Base-by-base conservation (phyloP, 345 rosid species). In the Toxicodendron radicans region DNA sequence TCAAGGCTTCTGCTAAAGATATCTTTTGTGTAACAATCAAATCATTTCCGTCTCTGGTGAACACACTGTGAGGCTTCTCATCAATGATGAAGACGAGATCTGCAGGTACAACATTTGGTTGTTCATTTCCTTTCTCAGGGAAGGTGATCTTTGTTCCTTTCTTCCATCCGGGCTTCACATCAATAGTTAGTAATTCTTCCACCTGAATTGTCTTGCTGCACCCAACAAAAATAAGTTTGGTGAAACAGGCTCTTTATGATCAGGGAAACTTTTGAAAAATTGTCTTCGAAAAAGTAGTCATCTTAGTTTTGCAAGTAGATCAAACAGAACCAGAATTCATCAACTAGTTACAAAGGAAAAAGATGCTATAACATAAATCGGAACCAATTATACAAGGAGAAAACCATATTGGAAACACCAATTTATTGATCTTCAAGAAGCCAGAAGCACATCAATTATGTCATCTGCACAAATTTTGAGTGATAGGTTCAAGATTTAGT, bases 41-140 rank as follows among this genome's bases (percentile, higher is more conserved):
- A 78, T 89, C 89, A 72, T 87, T 85, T 7, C 93, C 89, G 7
- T 89, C 91, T 41, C 93, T 84, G 41, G 79, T 78, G 79, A 82
- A 89, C 41, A 87, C 81, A 0, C 83, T 59, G 76, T 89, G 89
- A 2, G 89, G 89, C 81, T 89, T 89, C 79, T 87, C 93, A 12
- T 87, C 89, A 32, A 89, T 85, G 14, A 87, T 80, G 59, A 85
- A 85, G 49, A 87, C 79, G 49, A 84, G 79, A 84, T 89, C 89
- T 0, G 90, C 84, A 32, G 88, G 85, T 64, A 70, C 17, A 20
- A 80, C 76, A 30, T 83, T 82, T 1, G 86, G 86, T 45, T 80
- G 81, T 30, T 82, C 82, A 24, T 88, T 79, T 49, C 89, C 90
- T 80, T 82, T 74, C 84, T 85, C 82, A 1, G 86, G 83, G 75